phyloP scores from a whole-genome alignment of 495 filamentous ascomycete species.

The Aspergillus steynii region DNA sequence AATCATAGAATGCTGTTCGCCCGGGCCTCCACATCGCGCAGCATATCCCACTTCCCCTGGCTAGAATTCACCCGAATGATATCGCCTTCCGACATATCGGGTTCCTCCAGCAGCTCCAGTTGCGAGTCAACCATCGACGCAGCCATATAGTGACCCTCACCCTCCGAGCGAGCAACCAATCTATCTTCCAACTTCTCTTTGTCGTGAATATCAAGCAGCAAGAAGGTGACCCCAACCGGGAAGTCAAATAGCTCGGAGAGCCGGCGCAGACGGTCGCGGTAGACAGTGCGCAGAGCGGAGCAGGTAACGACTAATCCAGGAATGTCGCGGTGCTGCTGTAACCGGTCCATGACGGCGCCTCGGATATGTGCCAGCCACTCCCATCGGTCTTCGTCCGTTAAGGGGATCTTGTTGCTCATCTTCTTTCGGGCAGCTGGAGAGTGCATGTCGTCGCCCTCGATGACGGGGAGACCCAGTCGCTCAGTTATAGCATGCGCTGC shows the following conservation, averaged over 20 bases:
- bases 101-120: conserved; percentile 21
- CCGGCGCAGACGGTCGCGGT: conserved; percentile 25
- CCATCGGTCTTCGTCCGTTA: conserved; percentile 25
- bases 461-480: conserved; percentile 17
- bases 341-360: conserved; percentile 27
- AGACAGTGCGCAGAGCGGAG: conserved; percentile 21
- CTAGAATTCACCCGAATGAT: conserved; percentile 20
- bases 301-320: conserved; percentile 23
- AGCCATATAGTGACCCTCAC: conserved; percentile 29
- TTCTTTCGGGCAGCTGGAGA: conserved; percentile 21
- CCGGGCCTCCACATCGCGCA: conserved; percentile 15
- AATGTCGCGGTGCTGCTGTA: conserved; percentile 12
- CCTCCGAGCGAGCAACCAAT: conserved; percentile 10
- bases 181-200: conserved; percentile 16
- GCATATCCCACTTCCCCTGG: conserved; percentile 13
- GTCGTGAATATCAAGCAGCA: conserved; percentile 13
- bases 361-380: conserved; percentile 29
- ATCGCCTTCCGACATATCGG: conserved; percentile 17
- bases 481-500: conserved; percentile 16
- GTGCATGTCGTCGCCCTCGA: conserved; percentile 29
- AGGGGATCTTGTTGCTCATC: conserved; percentile 23
- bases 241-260: conserved; percentile 22
- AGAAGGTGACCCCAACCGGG: conserved; percentile 25
- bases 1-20: conserved; percentile 9
- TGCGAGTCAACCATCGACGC: conserved; percentile 28